A percentile compares a stretch with the other conserved stretches of the same genome.
These are phyloP conservation scores for Phanerodontia chrysosporium DNA, from an alignment of 768 basidiomycete genomes.

Conservation along the genomic window DNA sequence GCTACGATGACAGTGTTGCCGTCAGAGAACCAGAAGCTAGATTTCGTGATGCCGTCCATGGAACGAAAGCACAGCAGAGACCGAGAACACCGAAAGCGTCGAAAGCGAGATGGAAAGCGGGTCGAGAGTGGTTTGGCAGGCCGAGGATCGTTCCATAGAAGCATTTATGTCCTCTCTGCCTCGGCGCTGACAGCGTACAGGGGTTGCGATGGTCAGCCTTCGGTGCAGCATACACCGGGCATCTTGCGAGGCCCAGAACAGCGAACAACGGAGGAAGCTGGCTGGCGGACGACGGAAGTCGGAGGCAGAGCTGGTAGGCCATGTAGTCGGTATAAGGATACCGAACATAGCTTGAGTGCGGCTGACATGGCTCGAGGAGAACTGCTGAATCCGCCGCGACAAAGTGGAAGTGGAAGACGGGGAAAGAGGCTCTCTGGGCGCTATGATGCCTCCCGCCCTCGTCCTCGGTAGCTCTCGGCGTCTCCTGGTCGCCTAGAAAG, in stretches of 20 bases:
- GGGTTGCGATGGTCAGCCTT: neutral
- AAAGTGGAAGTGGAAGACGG: neutral
- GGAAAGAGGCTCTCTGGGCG: neutral
- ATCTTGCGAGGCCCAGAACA: too few relatives aligned
- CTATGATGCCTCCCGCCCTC: neutral
- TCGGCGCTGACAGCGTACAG: neutral
- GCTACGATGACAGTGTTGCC: conserved; percentile 67
- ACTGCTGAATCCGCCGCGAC: too few relatives aligned
- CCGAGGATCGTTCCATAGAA: neutral
- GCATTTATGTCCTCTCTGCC: too few relatives aligned
- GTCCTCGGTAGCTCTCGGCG: neutral
- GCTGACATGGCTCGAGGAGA: too few relatives aligned
- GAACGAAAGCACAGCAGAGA: neutral
- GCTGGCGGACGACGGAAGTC: neutral
- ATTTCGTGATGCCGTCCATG: conserved; percentile 20
- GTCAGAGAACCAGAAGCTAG: conserved; percentile 72
- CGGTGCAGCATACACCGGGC: too few relatives aligned
- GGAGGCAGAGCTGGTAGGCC: neutral
- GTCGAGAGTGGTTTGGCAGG: neutral
- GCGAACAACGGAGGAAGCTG: neutral
- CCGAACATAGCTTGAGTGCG: neutral
- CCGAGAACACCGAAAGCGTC: conserved; percentile 1
- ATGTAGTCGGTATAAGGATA: neutral
- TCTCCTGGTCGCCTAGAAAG: neutral
- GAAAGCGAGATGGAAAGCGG: neutral